Conservation (phyloP, 331 rosid species). For the Erythrophleum ivorense region DNA sequence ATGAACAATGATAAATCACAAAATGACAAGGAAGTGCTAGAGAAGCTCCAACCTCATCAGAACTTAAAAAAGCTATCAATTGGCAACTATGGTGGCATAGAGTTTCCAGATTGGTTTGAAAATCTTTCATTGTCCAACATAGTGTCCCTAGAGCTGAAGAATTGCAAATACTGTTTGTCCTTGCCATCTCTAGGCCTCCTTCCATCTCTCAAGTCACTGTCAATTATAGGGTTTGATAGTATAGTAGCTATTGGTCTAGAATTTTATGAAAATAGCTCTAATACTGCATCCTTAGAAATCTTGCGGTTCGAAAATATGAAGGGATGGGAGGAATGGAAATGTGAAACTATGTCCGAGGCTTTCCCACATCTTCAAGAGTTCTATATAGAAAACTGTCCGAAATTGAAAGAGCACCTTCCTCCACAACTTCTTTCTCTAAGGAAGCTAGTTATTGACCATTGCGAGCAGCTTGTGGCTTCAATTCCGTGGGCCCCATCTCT, state of each 20-base stretch:
- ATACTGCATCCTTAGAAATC: not conserved
- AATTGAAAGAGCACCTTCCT: not conserved
- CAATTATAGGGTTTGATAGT: not conserved
- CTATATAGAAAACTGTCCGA: not conserved
- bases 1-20: not conserved
- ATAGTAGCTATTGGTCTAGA: not conserved
- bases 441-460: not conserved
- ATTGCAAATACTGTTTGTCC: not conserved
- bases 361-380: slow-evolving; percentile 7
- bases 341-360: not conserved
- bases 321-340: slow-evolving; percentile 17
- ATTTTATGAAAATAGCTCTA: not conserved
- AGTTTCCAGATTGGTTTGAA: slow-evolving; percentile 3
- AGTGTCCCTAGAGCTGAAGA: not conserved
- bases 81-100: not conserved
- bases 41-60: slow-evolving; percentile 21
- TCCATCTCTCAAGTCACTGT: slow-evolving; percentile 9
- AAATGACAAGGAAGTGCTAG: not conserved
- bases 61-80: slow-evolving; percentile 3
- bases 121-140: not conserved
- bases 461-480: not conserved
- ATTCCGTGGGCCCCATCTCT: not conserved
- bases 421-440: slow-evolving; percentile 9
- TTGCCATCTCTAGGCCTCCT: slow-evolving; percentile 39
- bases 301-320: not conserved